Conservation (phyloP, 305 asterid species). For the Solanum chacoense region DNA sequence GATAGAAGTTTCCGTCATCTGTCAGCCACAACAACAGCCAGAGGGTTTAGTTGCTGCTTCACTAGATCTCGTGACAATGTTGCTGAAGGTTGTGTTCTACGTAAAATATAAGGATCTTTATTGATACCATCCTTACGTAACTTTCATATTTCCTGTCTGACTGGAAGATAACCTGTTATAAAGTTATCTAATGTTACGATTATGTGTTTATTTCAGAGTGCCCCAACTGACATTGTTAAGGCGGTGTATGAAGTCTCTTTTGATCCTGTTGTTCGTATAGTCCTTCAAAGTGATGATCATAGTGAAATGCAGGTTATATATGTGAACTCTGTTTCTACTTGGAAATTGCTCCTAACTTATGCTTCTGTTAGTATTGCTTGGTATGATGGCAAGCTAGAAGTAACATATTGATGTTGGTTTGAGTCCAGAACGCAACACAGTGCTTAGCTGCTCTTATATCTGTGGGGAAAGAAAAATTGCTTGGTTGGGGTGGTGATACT, state of each 20-base stretch:
- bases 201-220: conserved; percentile 36
- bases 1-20: conserved; percentile 17
- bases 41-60: conserved; percentile 91
- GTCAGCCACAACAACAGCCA: conserved; percentile 88
- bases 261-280: conserved; percentile 54
- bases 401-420: conserved; percentile 13
- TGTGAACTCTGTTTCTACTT: conserved; percentile 8
- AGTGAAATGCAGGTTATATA: conserved; percentile 80
- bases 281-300: conserved; percentile 81
- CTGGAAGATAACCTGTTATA: conserved; percentile 3
- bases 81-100: conserved; percentile 51
- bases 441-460: conserved; percentile 76
- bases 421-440: conserved; percentile 81
- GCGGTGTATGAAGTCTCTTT: conserved; percentile 66
- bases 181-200: not conserved
- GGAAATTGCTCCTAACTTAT: not conserved
- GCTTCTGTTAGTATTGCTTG: not conserved
- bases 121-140: not conserved
- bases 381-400: conserved; percentile 2
- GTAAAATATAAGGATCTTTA: not conserved
- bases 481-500: conserved; percentile 74
- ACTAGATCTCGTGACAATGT: conserved; percentile 80
- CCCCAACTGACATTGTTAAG: conserved; percentile 71
- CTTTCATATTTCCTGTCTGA: not conserved
- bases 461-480: conserved; percentile 87